A percentile compares a stretch with the other conserved stretches of the same genome.
Evolutionary conservation across 148 eudicot genomes (phyloP).

Genomic region (Amaranthus hypochondriacus): DNA sequence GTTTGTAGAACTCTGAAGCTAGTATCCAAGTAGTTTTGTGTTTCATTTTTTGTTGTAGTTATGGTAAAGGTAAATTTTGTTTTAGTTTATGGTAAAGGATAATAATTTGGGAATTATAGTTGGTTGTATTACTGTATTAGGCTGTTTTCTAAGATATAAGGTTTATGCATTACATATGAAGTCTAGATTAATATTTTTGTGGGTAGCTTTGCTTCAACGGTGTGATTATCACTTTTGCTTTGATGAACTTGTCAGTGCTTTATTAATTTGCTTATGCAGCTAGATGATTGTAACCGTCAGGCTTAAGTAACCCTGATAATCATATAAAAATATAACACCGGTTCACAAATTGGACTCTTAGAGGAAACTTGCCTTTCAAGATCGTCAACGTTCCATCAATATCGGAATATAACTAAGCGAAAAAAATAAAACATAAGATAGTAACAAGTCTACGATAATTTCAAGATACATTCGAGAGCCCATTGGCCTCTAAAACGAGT

Average conservation of each 20-base stretch:
- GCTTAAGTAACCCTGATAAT: no score
- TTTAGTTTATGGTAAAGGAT: slow-evolving; percentile 10
- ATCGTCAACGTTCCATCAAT: no score
- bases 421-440: no score
- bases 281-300: no score
- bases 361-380: no score
- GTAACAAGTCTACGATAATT: no score
- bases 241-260: slow-evolving; percentile 22
- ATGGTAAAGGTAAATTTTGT: neutral
- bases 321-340: no score
- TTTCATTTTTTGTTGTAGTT: neutral
- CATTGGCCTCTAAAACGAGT: no score
- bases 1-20: slow-evolving; percentile 19
- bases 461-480: no score
- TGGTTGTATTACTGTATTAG: neutral
- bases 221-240: slow-evolving; percentile 22
- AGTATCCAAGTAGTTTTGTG: slow-evolving; percentile 3
- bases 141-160: neutral
- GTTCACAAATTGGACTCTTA: no score
- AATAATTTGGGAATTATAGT: neutral
- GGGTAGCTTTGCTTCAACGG: slow-evolving; percentile 19
- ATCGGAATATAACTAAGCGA: no score
- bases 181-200: slow-evolving; percentile 11
- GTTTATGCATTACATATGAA: slow-evolving; percentile 9
- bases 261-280: slow-evolving; percentile 19